phyloP scores from a whole-genome alignment of 208 protist species.

The Trypanosoma conorhini region DNA sequence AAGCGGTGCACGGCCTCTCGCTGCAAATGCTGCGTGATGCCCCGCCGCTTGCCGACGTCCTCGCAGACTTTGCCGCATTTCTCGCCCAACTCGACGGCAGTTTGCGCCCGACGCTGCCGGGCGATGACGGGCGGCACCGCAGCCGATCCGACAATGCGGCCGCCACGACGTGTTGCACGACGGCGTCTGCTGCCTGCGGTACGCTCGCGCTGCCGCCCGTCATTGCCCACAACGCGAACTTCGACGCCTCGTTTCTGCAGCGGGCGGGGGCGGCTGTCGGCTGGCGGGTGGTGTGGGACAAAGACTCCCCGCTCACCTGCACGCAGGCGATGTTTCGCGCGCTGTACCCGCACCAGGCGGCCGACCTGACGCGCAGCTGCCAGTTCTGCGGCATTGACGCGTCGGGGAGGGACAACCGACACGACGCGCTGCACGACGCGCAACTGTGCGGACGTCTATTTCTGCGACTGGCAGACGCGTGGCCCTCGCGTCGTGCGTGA shows the following conservation, averaged over 20 bases:
- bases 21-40: slow-evolving; percentile 30
- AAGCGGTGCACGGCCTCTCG: slow-evolving; percentile 42
- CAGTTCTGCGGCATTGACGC: slow-evolving; percentile 43
- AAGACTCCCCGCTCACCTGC: slow-evolving; percentile 49
- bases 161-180: neutral
- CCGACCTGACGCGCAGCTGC: slow-evolving; percentile 43
- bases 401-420: slow-evolving; percentile 28
- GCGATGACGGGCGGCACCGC: neutral
- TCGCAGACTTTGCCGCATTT: slow-evolving; percentile 37
- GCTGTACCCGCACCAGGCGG: slow-evolving; percentile 48
- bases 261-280: slow-evolving; percentile 27
- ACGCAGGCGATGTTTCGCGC: slow-evolving; percentile 39
- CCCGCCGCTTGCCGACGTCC: slow-evolving; percentile 29
- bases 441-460: slow-evolving; percentile 57
- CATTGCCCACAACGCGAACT: slow-evolving; percentile 68
- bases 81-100: slow-evolving; percentile 8
- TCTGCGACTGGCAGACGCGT: slow-evolving; percentile 26
- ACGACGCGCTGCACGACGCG: slow-evolving; percentile 59
- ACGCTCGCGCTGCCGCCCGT: slow-evolving; percentile 50
- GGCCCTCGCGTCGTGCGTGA: neutral
- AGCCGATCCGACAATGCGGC: neutral
- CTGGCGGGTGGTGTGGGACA: slow-evolving; percentile 53
- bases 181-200: neutral
- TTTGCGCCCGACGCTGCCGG: neutral
- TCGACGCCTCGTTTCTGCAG: slow-evolving; percentile 60